phyloP scores from a whole-genome alignment of 768 basidiomycete species.

The Hysterangium stoloniferum region DNA sequence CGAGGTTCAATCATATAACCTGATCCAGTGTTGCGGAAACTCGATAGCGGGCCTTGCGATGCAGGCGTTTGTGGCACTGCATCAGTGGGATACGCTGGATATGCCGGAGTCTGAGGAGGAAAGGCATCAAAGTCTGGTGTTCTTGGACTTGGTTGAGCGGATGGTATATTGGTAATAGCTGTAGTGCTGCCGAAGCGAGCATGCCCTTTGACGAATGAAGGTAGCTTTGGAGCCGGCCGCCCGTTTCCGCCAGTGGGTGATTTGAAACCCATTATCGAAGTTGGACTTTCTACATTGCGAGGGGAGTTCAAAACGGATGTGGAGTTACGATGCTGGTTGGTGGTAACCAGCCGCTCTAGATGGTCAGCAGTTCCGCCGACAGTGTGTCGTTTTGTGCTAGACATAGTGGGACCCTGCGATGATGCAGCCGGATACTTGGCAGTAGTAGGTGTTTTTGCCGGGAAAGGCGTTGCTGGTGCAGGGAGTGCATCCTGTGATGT shows the following conservation, averaged over 20 bases:
- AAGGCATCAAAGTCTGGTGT: conserved; percentile 20
- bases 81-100: conserved; percentile 55
- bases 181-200: conserved; percentile 3
- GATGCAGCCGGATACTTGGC: conserved; percentile 16
- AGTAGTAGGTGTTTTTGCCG: conserved; percentile 28
- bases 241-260: neutral
- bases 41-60: conserved; percentile 47
- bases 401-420: conserved; percentile 31
- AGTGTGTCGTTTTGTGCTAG: conserved; percentile 55
- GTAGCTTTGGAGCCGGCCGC: neutral
- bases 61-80: conserved; percentile 45
- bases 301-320: conserved; percentile 25
- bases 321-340: conserved; percentile 20
- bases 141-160: conserved; percentile 4
- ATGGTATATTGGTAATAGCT: conserved; percentile 3
- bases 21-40: conserved; percentile 34
- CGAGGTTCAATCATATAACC: conserved; percentile 58
- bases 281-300: neutral
- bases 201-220: neutral
- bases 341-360: conserved; percentile 11
- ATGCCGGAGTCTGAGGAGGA: conserved; percentile 59
- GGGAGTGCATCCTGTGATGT: conserved; percentile 46
- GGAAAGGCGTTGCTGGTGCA: conserved; percentile 77
- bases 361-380: conserved; percentile 30
- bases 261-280: neutral